phyloP scores from a whole-genome alignment of 1,284 basidiomycete genomes.

The Melampsora americana region DNA sequence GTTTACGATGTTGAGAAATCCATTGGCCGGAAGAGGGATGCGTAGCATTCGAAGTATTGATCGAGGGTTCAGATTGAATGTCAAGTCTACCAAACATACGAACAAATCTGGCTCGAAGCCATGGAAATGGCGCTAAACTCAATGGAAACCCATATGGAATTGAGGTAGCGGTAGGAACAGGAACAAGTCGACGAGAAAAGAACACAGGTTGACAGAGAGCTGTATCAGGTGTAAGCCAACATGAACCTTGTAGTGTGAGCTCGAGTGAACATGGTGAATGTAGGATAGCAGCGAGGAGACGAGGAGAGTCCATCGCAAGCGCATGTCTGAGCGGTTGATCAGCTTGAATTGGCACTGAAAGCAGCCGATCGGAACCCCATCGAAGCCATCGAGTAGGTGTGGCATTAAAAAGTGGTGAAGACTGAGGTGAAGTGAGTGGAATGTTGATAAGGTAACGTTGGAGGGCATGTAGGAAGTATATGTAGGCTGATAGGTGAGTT shows the following conservation, averaged over 20 bases:
- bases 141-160: conserved; percentile 29
- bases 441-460: conserved; percentile 23
- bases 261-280: conserved; percentile 4
- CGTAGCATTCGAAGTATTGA: background rate
- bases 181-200: conserved; percentile 16
- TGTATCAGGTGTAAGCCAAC: conserved; percentile 16
- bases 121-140: conserved; percentile 24
- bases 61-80: background rate
- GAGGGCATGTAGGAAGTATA: conserved; percentile 28
- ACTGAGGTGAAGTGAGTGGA: conserved; percentile 22
- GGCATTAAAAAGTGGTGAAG: conserved; percentile 7
- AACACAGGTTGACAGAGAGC: conserved; percentile 37
- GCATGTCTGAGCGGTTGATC: conserved; percentile 20
- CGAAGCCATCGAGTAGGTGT: conserved; percentile 29
- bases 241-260: conserved; percentile 6
- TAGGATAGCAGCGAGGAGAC: conserved; percentile 25
- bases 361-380: conserved; percentile 35
- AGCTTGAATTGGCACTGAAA: conserved; percentile 6
- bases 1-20: conserved; percentile 26
- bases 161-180: conserved; percentile 3
- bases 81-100: conserved; percentile 26
- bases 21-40: conserved; percentile 1
- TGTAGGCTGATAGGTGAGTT: conserved; percentile 8
- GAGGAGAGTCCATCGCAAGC: conserved; percentile 3
- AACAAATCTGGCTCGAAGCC: conserved; percentile 23